These are phyloP conservation scores for Candida multigemmis DNA, from an alignment of 805 yeast species.

Conservation along the genomic window DNA sequence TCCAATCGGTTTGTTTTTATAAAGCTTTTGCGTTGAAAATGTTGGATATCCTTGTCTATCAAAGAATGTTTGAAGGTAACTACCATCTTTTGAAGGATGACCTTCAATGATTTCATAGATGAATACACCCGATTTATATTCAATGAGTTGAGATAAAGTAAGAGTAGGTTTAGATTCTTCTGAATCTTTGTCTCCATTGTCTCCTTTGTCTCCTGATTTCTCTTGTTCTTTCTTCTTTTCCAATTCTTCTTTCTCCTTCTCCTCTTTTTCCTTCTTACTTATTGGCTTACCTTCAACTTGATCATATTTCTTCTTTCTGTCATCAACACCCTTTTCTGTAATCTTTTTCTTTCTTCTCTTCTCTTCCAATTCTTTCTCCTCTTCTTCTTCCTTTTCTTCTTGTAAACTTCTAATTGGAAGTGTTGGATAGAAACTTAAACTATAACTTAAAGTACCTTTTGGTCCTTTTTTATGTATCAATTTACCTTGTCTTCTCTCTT, in stretches of 20 bases:
- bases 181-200: constrained; percentile 22
- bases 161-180: constrained; percentile 33
- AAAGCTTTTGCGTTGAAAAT: constrained; percentile 46
- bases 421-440: constrained; percentile 76
- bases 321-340: constrained; percentile 9
- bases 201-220: constrained; percentile 23
- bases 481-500: constrained; percentile 48
- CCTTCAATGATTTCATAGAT: constrained; percentile 60
- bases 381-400: constrained; percentile 53
- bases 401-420: constrained; percentile 71
- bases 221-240: constrained; percentile 22
- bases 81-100: constrained; percentile 41
- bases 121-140: constrained; percentile 67
- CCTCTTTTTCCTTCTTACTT: constrained; percentile 6
- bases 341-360: constrained; percentile 27
- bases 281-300: too few relatives aligned
- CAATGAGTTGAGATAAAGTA: constrained; percentile 46
- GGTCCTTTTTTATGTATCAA: constrained; percentile 73
- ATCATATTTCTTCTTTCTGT: constrained; percentile 21
- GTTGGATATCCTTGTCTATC: constrained; percentile 68
- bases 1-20: constrained; percentile 33
- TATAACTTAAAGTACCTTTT: constrained; percentile 70
- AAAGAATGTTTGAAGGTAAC: constrained; percentile 65
- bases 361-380: constrained; percentile 22
- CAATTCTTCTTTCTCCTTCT: constrained; percentile 5